A percentile compares a stretch with the other conserved stretches of the same genome.
phyloP scores from a whole-genome alignment of 192 early-diverging fungal species.

The Lobosporangium transversale region DNA sequence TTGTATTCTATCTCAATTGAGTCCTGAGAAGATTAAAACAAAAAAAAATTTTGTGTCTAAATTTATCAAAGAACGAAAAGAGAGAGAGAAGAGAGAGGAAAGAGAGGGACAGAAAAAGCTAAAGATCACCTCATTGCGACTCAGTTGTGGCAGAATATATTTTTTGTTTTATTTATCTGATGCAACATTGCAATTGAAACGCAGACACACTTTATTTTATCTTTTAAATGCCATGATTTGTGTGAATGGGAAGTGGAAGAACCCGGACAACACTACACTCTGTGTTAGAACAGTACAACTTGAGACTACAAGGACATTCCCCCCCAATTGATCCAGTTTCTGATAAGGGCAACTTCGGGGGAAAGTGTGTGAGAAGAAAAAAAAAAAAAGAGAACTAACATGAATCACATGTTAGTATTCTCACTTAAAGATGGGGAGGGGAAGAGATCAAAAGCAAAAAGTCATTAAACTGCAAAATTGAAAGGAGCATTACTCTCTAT shows the following conservation, averaged over 20 bases:
- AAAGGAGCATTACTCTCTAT: no score
- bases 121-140: conserved; percentile 7
- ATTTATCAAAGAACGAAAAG: background rate
- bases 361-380: background rate
- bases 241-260: background rate
- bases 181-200: conserved; percentile 2
- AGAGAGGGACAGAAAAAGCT: background rate
- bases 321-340: background rate
- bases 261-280: background rate
- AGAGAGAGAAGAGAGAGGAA: background rate
- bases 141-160: no score
- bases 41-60: conserved; percentile 2
- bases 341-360: background rate
- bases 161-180: background rate
- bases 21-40: no score
- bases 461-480: background rate
- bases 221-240: conserved; percentile 1
- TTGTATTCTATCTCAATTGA: background rate
- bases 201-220: conserved; percentile 4
- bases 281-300: no score
- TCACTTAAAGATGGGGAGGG: background rate
- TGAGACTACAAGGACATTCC: background rate
- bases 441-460: no score
- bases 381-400: background rate
- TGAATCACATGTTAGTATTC: conserved; percentile 15